Percentiles rank a stretch among this genome's conserved stretches.
phyloP scores from a whole-genome alignment of 169 alveolate species.

The Plasmodium chabaudi region DNA sequence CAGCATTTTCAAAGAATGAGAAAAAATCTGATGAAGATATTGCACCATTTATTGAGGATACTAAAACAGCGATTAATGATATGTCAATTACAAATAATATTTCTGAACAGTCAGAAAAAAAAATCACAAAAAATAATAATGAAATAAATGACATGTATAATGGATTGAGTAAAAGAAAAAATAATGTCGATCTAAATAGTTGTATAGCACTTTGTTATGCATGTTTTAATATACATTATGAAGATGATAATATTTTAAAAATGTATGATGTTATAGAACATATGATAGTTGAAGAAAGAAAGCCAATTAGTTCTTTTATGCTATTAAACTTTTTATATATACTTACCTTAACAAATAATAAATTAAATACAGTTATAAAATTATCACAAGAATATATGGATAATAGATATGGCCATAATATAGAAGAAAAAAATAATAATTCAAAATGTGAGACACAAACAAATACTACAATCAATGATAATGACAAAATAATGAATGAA shows the following conservation, averaged over 20 bases:
- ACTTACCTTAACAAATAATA: constrained; percentile 57
- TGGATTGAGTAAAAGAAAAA: background rate
- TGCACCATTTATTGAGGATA: background rate
- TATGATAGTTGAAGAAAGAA: constrained; percentile 54
- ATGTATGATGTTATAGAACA: constrained; percentile 62
- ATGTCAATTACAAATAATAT: background rate
- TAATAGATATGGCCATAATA: constrained; percentile 31
- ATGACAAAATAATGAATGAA: background rate
- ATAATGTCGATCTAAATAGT: constrained; percentile 40
- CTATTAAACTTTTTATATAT: constrained; percentile 48
- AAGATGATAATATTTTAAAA: constrained; percentile 59
- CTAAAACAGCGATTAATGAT: background rate
- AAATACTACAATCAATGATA: background rate
- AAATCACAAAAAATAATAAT: background rate
- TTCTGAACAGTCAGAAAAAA: background rate
- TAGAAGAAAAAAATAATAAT: constrained; percentile 10
- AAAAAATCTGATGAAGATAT: background rate
- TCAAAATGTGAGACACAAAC: background rate
- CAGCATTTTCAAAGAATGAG: background rate
- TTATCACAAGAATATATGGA: constrained; percentile 51
- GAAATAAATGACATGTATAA: background rate
- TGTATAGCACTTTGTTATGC: constrained; percentile 68
- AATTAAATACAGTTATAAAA: constrained; percentile 6
- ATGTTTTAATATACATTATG: constrained; percentile 69
- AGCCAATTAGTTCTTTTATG: constrained; percentile 50